phyloP scores from a whole-genome alignment of 192 early-diverging fungal species.

The Gorgonomyces haynaldii region DNA sequence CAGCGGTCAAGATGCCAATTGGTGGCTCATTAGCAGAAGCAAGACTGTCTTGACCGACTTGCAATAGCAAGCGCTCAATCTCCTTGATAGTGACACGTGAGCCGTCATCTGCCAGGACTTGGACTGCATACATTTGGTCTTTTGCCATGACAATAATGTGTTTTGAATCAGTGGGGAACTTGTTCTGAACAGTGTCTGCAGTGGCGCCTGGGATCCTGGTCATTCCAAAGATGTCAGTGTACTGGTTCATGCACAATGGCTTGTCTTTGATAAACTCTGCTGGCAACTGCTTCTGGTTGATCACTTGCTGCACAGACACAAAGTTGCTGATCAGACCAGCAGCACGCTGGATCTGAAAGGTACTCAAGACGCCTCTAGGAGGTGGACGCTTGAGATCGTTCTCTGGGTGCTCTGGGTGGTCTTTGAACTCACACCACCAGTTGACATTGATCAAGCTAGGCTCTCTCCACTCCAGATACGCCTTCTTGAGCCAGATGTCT shows the following conservation, averaged over 20 bases:
- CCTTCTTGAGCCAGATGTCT: constrained; percentile 48
- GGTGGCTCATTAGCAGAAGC: constrained; percentile 19
- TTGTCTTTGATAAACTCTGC: constrained; percentile 34
- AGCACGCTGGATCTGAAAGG: constrained; percentile 38
- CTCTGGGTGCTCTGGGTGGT: constrained; percentile 34
- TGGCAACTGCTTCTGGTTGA: constrained; percentile 28
- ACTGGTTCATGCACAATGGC: constrained; percentile 93
- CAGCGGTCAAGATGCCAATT: constrained; percentile 72
- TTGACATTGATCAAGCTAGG: constrained; percentile 45
- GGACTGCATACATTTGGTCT: constrained; percentile 76
- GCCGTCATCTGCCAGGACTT: constrained; percentile 59
- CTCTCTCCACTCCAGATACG: constrained; percentile 40
- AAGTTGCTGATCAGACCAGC: constrained; percentile 36
- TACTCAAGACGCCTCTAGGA: constrained; percentile 33
- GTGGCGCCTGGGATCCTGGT: constrained; percentile 57
- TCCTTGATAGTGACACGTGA: constrained; percentile 45
- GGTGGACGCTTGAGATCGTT: constrained; percentile 18
- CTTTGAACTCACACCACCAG: constrained; percentile 39
- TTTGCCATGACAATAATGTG: constrained; percentile 78
- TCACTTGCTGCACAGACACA: constrained; percentile 29
- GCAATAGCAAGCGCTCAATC: constrained; percentile 19
- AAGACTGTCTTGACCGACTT: constrained; percentile 4
- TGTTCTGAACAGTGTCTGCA: constrained; percentile 57
- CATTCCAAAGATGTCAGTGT: constrained; percentile 73
- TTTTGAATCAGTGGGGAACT: constrained; percentile 58